These are phyloP conservation scores for Eremothecium gossypii DNA, from an alignment of 1,139 yeast genomes.

Conservation along the genomic window DNA sequence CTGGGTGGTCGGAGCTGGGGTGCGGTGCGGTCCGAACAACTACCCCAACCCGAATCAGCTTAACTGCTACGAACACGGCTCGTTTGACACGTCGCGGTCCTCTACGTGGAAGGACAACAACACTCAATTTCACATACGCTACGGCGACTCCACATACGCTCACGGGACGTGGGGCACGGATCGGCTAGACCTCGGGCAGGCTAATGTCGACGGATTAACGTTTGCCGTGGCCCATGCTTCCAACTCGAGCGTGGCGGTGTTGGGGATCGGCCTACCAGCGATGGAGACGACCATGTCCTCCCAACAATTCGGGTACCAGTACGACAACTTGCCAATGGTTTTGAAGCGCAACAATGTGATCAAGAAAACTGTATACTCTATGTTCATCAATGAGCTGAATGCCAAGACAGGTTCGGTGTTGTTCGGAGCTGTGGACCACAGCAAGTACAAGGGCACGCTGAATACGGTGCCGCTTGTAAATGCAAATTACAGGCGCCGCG, in stretches of 20 bases:
- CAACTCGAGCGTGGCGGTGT: conserved; percentile 44
- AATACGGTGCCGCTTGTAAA: conserved; percentile 39
- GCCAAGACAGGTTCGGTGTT: conserved; percentile 39
- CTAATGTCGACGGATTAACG: conserved; percentile 34
- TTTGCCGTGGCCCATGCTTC: conserved; percentile 50
- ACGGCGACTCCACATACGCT: conserved; percentile 54
- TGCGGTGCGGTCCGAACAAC: conserved; percentile 23
- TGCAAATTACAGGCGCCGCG: conserved; percentile 26
- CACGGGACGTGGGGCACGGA: conserved; percentile 51
- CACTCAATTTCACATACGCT: conserved; percentile 39
- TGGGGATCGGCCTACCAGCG: conserved; percentile 49
- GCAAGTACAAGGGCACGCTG: conserved; percentile 41
- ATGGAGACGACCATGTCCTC: conserved; percentile 39
- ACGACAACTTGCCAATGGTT: conserved; percentile 45
- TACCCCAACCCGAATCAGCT: not conserved
- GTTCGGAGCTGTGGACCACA: conserved; percentile 52
- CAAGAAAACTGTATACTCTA: conserved; percentile 44
- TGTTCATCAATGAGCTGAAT: conserved; percentile 37
- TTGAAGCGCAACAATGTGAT: conserved; percentile 48
- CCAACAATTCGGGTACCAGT: conserved; percentile 10
- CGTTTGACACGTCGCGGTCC: conserved; percentile 38
- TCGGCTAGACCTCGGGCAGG: conserved; percentile 31
- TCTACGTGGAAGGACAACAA: conserved; percentile 36
- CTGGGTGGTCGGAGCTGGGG: conserved; percentile 40
- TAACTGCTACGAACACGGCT: conserved; percentile 30